phyloP scores from a whole-genome alignment of 768 basidiomycete genomes.

The Pluteus cervinus region DNA sequence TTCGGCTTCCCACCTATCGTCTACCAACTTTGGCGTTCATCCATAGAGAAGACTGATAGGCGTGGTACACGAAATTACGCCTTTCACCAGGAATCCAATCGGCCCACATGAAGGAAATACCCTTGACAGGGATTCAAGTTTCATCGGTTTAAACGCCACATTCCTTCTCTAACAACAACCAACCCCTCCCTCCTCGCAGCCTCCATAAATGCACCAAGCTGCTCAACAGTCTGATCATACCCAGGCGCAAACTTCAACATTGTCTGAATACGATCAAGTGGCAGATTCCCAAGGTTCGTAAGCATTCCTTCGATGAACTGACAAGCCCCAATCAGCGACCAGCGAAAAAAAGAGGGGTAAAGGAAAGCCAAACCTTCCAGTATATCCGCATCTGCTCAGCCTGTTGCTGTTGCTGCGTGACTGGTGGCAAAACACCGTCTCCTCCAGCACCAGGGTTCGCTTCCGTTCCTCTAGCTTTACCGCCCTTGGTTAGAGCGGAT shows the following conservation, averaged over 20 bases:
- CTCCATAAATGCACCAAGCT: conserved; percentile 76
- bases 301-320: conserved; percentile 92
- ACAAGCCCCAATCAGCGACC: neutral
- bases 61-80: too few species aligned
- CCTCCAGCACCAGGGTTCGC: conserved; percentile 1
- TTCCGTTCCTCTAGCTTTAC: conserved; percentile 18
- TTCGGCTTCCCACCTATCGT: too few species aligned
- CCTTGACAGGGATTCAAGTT: too few species aligned
- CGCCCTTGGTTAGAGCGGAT: conserved; percentile 16
- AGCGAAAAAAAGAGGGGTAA: conserved; percentile 1
- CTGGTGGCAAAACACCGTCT: conserved; percentile 39
- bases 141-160: conserved; percentile 50
- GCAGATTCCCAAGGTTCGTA: conserved; percentile 73
- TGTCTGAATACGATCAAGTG: conserved; percentile 78
- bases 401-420: conserved; percentile 65
- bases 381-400: conserved; percentile 82
- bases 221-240: conserved; percentile 76
- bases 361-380: conserved; percentile 57
- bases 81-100: too few species aligned
- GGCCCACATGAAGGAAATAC: too few species aligned
- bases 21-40: too few species aligned
- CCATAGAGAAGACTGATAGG: too few species aligned
- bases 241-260: conserved; percentile 83
- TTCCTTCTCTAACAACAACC: conserved; percentile 61
- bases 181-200: conserved; percentile 73